A percentile compares a stretch with the other conserved stretches of the same genome.
These are phyloP conservation scores for Talinum fruticosum DNA, from an alignment of 148 eudicot species.

Conservation along the genomic window DNA sequence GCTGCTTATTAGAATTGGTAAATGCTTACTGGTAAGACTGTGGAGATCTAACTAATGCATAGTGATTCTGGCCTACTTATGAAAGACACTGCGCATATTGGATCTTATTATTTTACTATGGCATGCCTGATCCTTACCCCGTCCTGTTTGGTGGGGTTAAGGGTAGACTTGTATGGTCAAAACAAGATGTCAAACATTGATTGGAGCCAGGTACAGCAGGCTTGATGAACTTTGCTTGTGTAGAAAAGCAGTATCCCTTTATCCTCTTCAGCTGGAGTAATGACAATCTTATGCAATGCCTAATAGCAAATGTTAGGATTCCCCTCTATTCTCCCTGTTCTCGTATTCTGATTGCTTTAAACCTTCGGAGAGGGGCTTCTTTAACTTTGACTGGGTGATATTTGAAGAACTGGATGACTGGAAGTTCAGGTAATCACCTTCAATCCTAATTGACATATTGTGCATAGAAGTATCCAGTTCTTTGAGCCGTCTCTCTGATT, in stretches of 20 bases:
- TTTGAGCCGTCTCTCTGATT: neutral
- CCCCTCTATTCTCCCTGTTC: neutral
- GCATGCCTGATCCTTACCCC: neutral
- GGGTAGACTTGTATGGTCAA: neutral
- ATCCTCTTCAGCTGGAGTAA: no score
- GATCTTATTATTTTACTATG: neutral
- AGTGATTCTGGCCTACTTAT: neutral
- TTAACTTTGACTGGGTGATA: neutral
- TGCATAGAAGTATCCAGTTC: neutral
- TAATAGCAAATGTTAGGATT: neutral
- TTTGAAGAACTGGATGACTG: neutral
- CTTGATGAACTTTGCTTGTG: neutral
- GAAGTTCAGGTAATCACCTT: neutral
- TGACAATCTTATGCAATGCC: no score
- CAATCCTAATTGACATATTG: neutral
- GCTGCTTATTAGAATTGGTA: neutral
- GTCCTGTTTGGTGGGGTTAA: neutral
- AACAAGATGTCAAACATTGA: neutral
- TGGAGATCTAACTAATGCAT: neutral
- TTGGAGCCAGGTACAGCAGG: neutral
- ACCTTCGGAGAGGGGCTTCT: neutral
- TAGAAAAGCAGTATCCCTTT: no score
- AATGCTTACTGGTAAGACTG: no score
- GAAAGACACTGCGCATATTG: neutral
- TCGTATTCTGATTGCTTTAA: neutral